These are phyloP conservation scores for Phytophthora hybrid DNA, from an alignment of 352 stramenopile species.

Conservation along the genomic window DNA sequence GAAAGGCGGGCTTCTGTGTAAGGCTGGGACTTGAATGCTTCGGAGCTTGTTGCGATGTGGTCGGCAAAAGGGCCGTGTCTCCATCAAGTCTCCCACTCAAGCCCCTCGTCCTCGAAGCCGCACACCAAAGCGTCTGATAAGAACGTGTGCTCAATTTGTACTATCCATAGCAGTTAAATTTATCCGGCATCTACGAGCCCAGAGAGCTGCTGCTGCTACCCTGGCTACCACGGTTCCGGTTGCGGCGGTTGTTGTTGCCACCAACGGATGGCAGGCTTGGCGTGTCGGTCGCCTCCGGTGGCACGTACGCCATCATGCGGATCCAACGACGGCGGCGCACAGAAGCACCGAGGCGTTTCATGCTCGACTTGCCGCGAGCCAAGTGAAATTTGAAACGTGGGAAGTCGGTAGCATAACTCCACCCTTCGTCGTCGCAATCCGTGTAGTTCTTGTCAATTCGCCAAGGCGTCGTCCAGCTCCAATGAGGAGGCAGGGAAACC, in stretches of 20 bases:
- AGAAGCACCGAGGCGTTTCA: slow-evolving; percentile 74
- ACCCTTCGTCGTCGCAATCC: slow-evolving; percentile 88
- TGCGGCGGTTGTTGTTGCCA: slow-evolving; percentile 11
- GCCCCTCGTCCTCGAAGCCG: slow-evolving; percentile 16
- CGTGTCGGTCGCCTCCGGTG: slow-evolving; percentile 45
- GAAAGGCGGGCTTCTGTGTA: neutral
- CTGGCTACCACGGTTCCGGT: slow-evolving; percentile 36
- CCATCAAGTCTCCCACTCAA: neutral
- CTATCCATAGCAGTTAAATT: slow-evolving; percentile 33
- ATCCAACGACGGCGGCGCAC: slow-evolving; percentile 86
- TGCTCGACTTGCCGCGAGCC: slow-evolving; percentile 81
- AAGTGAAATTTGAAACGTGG: slow-evolving; percentile 87
- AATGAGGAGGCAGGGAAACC: slow-evolving; percentile 73
- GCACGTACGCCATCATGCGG: slow-evolving; percentile 86
- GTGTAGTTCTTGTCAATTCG: slow-evolving; percentile 91
- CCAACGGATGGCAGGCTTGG: slow-evolving; percentile 7
- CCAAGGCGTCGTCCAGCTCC: slow-evolving; percentile 89
- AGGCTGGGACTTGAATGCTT: slow-evolving; percentile 8
- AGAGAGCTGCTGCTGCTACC: slow-evolving; percentile 43
- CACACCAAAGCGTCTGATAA: slow-evolving; percentile 8
- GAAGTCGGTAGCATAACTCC: slow-evolving; percentile 90
- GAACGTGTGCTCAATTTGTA: neutral
- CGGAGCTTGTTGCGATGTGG: slow-evolving; percentile 6
- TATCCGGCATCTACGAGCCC: slow-evolving; percentile 33
- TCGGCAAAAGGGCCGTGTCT: neutral